Evolutionary conservation across 345 rosid species (phyloP), one percentile per base, ranked within the genome.

Genomic region (Geranium rotundifolium): DNA sequence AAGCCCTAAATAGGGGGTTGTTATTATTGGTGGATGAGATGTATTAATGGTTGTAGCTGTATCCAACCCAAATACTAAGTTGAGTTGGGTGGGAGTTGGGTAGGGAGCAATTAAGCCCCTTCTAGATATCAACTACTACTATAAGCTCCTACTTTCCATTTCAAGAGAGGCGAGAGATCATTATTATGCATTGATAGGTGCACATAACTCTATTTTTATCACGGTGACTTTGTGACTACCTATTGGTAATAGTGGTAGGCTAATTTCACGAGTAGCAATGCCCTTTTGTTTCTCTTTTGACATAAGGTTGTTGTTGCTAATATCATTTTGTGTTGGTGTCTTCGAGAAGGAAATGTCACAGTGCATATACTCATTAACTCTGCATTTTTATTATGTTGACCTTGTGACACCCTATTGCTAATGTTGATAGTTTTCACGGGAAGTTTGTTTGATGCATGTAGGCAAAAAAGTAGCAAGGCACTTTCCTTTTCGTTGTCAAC

Each of bases 71-170:
- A 46, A 46, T 46, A 46, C 52, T 46, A 62, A 62, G 18, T 49
- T 60, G 61, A 62, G 77, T 76, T 71, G 73, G 86, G 73, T 73
- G 80, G 73, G 4, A 6, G 80, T 73, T 79, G 77, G 76, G 79
- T 63, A 59, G 19, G 72, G 49, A 59, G 77, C 81, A 72, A 79
- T 81, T 72, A 80, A 78, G 69, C 78, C 69, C 52, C 12, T 9
- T 10, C 52, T 52, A 60, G 67, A 73, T 62, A 49, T 65, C 63
- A 29, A 66, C 60, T 65, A 29, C 69, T 19, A 54, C 67, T 46
- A 39, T 63, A 57, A 37, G 46, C 54, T 62, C 54, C 60, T 69
- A 10, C 39, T n/a, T 72, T 61, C 27, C 55, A 29, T 19, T 55
- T 68, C 17, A 55, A 5, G 57, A n/a, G 19, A 16, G 31, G 19